A percentile compares a stretch with the other conserved stretches of the same genome.
phyloP scores from a whole-genome alignment of 2,329 filamentous ascomycete species.

The Claviceps sp. region DNA sequence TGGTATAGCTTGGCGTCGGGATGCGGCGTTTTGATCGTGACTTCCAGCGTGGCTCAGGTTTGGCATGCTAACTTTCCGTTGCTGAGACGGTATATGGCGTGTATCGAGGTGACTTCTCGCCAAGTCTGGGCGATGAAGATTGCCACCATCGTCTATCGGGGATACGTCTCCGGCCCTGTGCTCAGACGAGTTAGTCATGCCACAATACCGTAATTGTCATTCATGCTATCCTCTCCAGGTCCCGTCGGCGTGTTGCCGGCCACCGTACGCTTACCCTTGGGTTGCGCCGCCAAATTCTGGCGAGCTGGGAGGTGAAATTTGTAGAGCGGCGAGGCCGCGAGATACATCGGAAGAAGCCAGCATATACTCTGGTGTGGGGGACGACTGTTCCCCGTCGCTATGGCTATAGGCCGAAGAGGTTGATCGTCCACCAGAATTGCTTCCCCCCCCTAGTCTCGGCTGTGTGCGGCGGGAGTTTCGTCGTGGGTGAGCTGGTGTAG shows the following conservation, averaged over 20 bases:
- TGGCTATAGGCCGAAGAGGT: constrained; percentile 43
- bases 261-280: constrained; percentile 25
- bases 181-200: constrained; percentile 1
- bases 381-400: constrained; percentile 11
- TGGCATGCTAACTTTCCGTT: constrained; percentile 3
- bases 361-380: constrained; percentile 24
- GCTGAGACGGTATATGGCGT: constrained; percentile 6
- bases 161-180: constrained; percentile 30
- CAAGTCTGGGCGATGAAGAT: constrained; percentile 17
- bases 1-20: background rate
- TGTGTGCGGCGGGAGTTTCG: constrained; percentile 21
- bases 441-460: constrained; percentile 8
- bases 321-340: constrained; percentile 27
- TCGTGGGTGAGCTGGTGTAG: constrained; percentile 21
- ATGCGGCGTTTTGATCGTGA: background rate
- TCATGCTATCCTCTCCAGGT: background rate
- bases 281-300: constrained; percentile 29
- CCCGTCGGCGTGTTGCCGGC: background rate
- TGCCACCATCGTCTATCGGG: constrained; percentile 35
- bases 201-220: background rate
- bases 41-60: background rate
- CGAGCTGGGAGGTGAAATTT: constrained; percentile 44
- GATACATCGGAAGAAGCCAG: constrained; percentile 15
- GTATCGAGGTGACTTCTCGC: constrained; percentile 6
- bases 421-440: constrained; percentile 28